A percentile compares a stretch with the other conserved stretches of the same genome.
phyloP scores from a whole-genome alignment of 768 basidiomycete genomes.

The Cytidiella melzeri region DNA sequence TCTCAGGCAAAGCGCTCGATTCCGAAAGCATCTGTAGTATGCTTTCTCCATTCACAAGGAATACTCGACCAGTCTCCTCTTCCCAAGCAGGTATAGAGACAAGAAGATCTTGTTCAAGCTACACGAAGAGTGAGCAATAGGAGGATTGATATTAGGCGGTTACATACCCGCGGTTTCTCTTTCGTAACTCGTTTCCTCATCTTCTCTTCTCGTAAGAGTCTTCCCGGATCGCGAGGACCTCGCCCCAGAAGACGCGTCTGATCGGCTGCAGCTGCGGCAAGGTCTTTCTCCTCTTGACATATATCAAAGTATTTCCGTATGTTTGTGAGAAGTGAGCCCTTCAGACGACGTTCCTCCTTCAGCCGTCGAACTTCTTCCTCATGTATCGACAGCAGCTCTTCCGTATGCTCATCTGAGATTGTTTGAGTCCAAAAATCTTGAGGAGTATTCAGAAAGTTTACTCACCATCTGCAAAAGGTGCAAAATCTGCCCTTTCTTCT shows the following conservation, averaged over 20 bases:
- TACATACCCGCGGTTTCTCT: conserved; percentile 84
- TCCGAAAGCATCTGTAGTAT: conserved; percentile 77
- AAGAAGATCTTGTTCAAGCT: conserved; percentile 90
- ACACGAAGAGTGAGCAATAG: conserved; percentile 1
- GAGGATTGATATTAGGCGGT: background rate
- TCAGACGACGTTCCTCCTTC: conserved; percentile 75
- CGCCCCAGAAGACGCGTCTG: conserved; percentile 77
- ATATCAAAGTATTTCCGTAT: conserved; percentile 91
- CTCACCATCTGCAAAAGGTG: conserved; percentile 78
- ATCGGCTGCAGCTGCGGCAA: conserved; percentile 75
- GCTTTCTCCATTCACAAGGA: conserved; percentile 80
- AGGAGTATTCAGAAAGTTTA: background rate
- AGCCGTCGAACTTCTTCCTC: conserved; percentile 79
- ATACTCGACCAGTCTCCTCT: conserved; percentile 58
- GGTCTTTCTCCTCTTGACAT: conserved; percentile 82
- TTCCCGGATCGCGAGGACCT: conserved; percentile 77
- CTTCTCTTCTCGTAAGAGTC: conserved; percentile 90
- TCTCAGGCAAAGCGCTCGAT: conserved; percentile 57
- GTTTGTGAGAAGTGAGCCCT: conserved; percentile 65
- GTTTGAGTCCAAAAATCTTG: background rate
- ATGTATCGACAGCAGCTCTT: conserved; percentile 79
- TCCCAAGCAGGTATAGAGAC: conserved; percentile 83
- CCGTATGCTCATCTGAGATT: conserved; percentile 75
- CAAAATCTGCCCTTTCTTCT: conserved; percentile 75
- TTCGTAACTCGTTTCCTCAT: conserved; percentile 91